phyloP scores from a whole-genome alignment of 2,329 filamentous ascomycete genomes.

The Sclerotinia glacialis region DNA sequence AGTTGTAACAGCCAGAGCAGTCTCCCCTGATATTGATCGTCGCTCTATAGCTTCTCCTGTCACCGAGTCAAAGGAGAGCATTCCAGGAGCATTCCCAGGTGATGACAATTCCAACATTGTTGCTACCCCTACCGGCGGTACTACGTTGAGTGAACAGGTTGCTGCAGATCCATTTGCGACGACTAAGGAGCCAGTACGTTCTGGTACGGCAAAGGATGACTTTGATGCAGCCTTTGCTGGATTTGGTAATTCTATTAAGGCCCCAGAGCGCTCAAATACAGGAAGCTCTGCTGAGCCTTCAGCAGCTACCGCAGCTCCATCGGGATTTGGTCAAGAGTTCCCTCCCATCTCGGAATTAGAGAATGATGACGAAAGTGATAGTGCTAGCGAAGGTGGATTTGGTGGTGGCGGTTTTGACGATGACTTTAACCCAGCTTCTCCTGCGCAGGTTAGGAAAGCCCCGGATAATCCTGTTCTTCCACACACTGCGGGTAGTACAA shows the following conservation, averaged over 20 bases:
- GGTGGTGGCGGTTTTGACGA: slow-evolving; percentile 73
- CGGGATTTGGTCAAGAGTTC: slow-evolving; percentile 72
- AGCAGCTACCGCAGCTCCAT: slow-evolving; percentile 45
- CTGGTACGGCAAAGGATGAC: slow-evolving; percentile 63
- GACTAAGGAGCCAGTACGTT: slow-evolving; percentile 50
- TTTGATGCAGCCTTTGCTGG: slow-evolving; percentile 83
- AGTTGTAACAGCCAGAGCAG: slow-evolving; percentile 30
- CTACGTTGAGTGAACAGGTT: slow-evolving; percentile 47
- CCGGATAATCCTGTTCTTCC: slow-evolving; percentile 28
- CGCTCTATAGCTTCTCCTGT: slow-evolving; percentile 36
- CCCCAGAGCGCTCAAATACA: slow-evolving; percentile 50
- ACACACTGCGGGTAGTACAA: slow-evolving; percentile 33
- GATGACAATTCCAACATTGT: slow-evolving; percentile 46
- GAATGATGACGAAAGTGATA: slow-evolving; percentile 79
- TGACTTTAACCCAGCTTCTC: slow-evolving; percentile 70
- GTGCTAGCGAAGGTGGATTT: slow-evolving; percentile 66
- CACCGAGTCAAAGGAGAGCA: slow-evolving; percentile 40
- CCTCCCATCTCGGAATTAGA: slow-evolving; percentile 89
- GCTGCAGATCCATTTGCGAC: slow-evolving; percentile 53
- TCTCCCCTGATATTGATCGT: slow-evolving; percentile 37
- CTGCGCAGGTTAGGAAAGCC: slow-evolving; percentile 34
- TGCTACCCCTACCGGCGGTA: slow-evolving; percentile 48
- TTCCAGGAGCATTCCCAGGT: slow-evolving; percentile 54
- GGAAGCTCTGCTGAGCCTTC: slow-evolving; percentile 40
- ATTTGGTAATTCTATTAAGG: slow-evolving; percentile 54